phyloP scores from a whole-genome alignment of 163 green algal genomes.

The Trebouxiophyceae sp. region DNA sequence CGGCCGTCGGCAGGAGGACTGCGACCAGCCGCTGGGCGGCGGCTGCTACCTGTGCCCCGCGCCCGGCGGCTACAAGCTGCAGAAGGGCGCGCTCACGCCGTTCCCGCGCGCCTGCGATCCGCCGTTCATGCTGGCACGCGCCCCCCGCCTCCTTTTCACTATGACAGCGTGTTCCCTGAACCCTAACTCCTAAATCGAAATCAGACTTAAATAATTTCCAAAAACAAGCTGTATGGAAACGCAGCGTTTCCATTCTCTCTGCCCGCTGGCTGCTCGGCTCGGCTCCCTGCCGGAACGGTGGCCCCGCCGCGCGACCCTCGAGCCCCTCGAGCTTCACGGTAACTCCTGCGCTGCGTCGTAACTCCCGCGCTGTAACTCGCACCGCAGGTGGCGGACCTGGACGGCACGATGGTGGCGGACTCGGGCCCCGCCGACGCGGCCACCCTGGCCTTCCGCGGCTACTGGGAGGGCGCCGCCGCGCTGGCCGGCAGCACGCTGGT shows the following conservation, averaged over 20 bases:
- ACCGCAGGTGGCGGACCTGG: constrained; percentile 69
- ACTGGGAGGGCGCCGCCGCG: constrained; percentile 68
- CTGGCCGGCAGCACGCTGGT: constrained; percentile 68
- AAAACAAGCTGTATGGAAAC: no score
- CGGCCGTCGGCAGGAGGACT: constrained; percentile 10
- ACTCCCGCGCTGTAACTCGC: no score
- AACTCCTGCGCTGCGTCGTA: no score
- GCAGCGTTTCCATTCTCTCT: no score
- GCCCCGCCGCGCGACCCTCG: no score
- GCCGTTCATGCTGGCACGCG: constrained; percentile 70
- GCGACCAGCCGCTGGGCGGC: constrained; percentile 36
- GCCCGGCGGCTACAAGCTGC: constrained; percentile 69
- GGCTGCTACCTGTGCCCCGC: constrained; percentile 42
- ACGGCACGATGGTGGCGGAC: constrained; percentile 85
- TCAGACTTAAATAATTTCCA: no score
- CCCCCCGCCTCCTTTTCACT: no score
- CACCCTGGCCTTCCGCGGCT: constrained; percentile 41
- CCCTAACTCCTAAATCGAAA: no score
- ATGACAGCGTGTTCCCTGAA: no score
- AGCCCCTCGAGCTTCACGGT: no score
- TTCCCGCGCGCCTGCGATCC: constrained; percentile 52
- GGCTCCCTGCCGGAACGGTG: no score
- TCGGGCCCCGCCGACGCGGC: constrained; percentile 26
- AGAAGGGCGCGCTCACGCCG: constrained; percentile 47
- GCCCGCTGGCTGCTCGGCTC: no score